phyloP scores from a whole-genome alignment of 306 rosid genomes.

The Castanea crenata region DNA sequence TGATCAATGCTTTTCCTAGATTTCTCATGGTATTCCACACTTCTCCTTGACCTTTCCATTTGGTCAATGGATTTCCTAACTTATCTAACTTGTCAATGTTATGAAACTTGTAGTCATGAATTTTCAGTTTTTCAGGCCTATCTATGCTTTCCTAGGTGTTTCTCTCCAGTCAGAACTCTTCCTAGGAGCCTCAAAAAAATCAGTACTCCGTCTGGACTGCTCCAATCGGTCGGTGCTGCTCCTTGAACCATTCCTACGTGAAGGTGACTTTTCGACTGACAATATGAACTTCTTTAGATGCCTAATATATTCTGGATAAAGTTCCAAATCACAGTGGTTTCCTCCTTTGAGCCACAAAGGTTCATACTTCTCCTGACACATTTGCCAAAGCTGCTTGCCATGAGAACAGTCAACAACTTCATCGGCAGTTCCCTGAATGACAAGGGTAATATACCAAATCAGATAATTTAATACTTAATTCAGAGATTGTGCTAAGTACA shows the following conservation, averaged over 20 bases:
- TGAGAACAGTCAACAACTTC: conserved; percentile 91
- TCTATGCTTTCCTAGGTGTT: conserved; percentile 74
- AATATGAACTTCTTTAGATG: conserved; percentile 57
- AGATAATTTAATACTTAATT: not conserved
- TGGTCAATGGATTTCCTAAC: conserved; percentile 56
- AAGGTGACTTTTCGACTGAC: conserved; percentile 36
- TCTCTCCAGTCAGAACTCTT: conserved; percentile 78
- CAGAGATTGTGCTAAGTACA: not conserved
- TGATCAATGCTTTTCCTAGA: conserved; percentile 70
- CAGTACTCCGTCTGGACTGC: conserved; percentile 55
- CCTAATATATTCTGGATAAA: conserved; percentile 66
- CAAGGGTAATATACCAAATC: not conserved
- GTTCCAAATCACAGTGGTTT: conserved; percentile 89
- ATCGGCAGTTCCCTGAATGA: conserved; percentile 74
- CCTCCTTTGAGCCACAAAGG: conserved; percentile 92
- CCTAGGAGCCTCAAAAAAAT: conserved; percentile 62
- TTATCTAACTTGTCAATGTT: conserved; percentile 58
- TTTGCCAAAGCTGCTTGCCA: conserved; percentile 83
- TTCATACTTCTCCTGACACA: conserved; percentile 85
- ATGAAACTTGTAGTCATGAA: conserved; percentile 54
- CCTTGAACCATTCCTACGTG: conserved; percentile 45
- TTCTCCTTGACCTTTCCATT: conserved; percentile 70
- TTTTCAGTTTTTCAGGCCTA: conserved; percentile 53
- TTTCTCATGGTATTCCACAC: conserved; percentile 72
- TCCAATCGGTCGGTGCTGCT: conserved; percentile 60